A percentile compares a stretch with the other conserved stretches of the same genome.
Conservation (phyloP, 805 yeast genomes). For the Ogataea saltuana region DNA sequence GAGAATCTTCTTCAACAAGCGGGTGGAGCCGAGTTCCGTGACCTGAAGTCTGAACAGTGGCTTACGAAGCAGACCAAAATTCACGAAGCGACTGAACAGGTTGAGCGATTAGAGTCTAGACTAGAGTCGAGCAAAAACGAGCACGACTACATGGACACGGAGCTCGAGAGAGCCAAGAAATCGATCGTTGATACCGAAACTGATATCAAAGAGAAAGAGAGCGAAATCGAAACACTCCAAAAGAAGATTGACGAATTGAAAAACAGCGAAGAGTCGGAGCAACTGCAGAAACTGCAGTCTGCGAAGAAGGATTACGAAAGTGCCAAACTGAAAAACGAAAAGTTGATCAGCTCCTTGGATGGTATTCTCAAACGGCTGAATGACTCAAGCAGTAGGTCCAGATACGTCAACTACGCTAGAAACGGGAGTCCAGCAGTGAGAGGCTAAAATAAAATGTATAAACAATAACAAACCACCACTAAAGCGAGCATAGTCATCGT, state of each 20-base stretch:
- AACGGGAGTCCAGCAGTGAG: slow-evolving; percentile 24
- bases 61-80: slow-evolving; percentile 42
- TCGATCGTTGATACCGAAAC: slow-evolving; percentile 48
- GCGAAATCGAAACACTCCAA: slow-evolving; percentile 9
- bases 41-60: slow-evolving; percentile 21
- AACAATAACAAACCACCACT: neutral
- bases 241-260: slow-evolving; percentile 11
- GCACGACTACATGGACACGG: slow-evolving; percentile 60
- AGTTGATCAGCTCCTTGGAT: slow-evolving; percentile 17
- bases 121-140: slow-evolving; percentile 55
- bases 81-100: slow-evolving; percentile 47
- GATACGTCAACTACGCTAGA: slow-evolving; percentile 30
- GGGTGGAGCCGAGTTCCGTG: slow-evolving; percentile 23
- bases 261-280: slow-evolving; percentile 2
- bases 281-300: slow-evolving; percentile 8
- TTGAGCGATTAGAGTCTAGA: slow-evolving; percentile 45
- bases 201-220: slow-evolving; percentile 28
- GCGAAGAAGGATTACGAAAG: slow-evolving; percentile 13
- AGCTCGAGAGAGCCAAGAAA: slow-evolving; percentile 52
- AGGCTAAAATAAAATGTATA: neutral
- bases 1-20: slow-evolving; percentile 27
- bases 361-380: slow-evolving; percentile 21
- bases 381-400: slow-evolving; percentile 23
- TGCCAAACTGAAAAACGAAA: slow-evolving; percentile 13
- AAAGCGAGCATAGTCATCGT: neutral